Evolutionary conservation across 2,329 filamentous ascomycete genomes (phyloP), one percentile per base, ranked within the genome.

Genomic region (Lachnellula arida): DNA sequence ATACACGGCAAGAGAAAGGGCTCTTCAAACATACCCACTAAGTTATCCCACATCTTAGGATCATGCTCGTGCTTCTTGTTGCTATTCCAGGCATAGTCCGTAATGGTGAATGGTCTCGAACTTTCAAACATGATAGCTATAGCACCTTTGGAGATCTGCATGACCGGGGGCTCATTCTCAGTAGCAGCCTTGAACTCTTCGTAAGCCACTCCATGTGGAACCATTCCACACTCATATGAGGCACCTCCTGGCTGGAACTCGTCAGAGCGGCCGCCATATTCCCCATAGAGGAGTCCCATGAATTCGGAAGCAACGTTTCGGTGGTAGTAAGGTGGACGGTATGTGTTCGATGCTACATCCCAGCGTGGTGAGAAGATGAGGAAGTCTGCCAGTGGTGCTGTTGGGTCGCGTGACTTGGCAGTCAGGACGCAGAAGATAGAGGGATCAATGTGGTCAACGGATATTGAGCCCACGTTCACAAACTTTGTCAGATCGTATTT

Each of bases 401-500:
- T 78, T 0, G 77, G 74, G 46, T 77, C 74, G 19, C 73, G 74
- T 25, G 81, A 82, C 54, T 74, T 79, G 4, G 82, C 81, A 0
- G 85, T 86, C 2, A 87, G 73, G 3, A 89, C 84, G 9, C 81
- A 84, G 71, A 81, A 87, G 63, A 88, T 83, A 8, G 79, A 82
- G 0, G 86, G 86, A 61, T 88, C 85, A 7, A 82, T 82, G 57
- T 88, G 86, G 65, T 88, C 85, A 60, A 78, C 80, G 6, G 78
- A 81, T 54, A 83, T 78, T 55, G 76, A 79, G 37, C 81, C 84
- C 67, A 81, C 70, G 72, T 80, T 78, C 77, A 87, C 68, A 74
- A 86, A 73, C 55, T 79, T 80, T 8, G 76, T 78, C 4, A 91
- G 77, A 63, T 91, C 87, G 73, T 91, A 91, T 73, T 91, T 92